These are phyloP conservation scores for Podila minutissima DNA, from an alignment of 192 early-diverging fungal species.

Conservation along the genomic window DNA sequence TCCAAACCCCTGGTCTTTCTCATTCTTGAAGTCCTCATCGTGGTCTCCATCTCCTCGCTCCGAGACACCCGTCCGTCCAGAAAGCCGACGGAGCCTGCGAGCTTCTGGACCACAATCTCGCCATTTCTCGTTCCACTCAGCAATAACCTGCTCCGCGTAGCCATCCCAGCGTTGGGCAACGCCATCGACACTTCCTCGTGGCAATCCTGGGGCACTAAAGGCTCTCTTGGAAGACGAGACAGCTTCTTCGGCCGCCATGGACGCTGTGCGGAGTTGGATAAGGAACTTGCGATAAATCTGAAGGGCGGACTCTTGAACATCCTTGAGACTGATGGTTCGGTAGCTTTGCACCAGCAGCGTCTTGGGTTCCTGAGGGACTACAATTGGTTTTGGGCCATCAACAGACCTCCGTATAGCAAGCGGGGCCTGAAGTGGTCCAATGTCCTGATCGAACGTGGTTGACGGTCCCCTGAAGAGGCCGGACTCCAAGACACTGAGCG, in stretches of 20 bases:
- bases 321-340: constrained; percentile 37
- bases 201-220: neutral
- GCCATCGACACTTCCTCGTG: constrained; percentile 24
- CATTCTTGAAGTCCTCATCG: neutral
- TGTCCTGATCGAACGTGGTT: constrained; percentile 3
- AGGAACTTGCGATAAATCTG: constrained; percentile 41
- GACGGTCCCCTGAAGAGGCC: neutral
- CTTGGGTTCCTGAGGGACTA: constrained; percentile 9
- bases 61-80: neutral
- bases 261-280: constrained; percentile 34
- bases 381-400: constrained; percentile 16
- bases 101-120: neutral
- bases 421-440: constrained; percentile 28
- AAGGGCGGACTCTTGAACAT: constrained; percentile 43
- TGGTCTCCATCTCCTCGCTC: neutral
- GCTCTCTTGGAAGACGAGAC: neutral
- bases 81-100: constrained; percentile 7
- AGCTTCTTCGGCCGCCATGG: constrained; percentile 39
- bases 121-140: constrained; percentile 47
- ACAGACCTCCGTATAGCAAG: neutral
- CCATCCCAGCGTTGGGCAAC: constrained; percentile 25
- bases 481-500: neutral
- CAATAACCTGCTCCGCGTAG: constrained; percentile 41
- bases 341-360: constrained; percentile 30
- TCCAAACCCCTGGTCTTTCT: neutral